Evolutionary conservation across 2,329 filamentous ascomycete genomes (phyloP), one percentile per base, ranked within the genome.

Genomic region (Emmonsiellopsis sp.): DNA sequence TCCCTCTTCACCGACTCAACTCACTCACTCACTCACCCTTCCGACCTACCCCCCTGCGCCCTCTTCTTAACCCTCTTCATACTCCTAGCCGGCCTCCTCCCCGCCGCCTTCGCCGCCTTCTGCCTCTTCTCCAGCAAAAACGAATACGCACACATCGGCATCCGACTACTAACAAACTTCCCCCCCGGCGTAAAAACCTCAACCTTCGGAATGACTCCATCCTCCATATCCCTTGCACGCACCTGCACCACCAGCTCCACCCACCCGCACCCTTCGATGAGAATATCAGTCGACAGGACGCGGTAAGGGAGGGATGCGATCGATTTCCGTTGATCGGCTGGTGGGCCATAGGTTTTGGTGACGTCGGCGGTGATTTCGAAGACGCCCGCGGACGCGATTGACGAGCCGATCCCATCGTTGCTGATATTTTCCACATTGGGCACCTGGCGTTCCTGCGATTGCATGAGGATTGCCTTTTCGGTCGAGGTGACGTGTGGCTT

Each of bases 181-280:
- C 93, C 93, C 54, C 89, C 79, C 0, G 93, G 93, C 31, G 81
- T 87, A 63, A 86, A 96, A 0, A 97, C 82, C 60, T 97, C 91
- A 6, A 98, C 79, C 8, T 83, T 76, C 0, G 89, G 89, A 75
- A 82, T 83, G 11, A 54, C n/a, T 8, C 44, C 41, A 51, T 62
- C 54, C 35, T 61, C 35, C 26, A 57, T 43, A 16, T 62, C 73
- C 63, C 70, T 79, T 13, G 77, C 80, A 50, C 92, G 82, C 8
- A 94, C 82, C 70, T 98, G 92, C 2, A 85, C 85, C 0, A 84
- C 84, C 41, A 98, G 70, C 70, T 98, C 93, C 2, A 98, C 79
- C 87, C 94, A 98, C 7, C 93, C 93, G 30, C 90, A 85, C 1
- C 93, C 90, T 67, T 97, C 92, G 49, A 98, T 83, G 11, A 98